Evolutionary conservation across 2,329 filamentous ascomycete genomes (phyloP).

Genomic region (Aureobasidium vineae): DNA sequence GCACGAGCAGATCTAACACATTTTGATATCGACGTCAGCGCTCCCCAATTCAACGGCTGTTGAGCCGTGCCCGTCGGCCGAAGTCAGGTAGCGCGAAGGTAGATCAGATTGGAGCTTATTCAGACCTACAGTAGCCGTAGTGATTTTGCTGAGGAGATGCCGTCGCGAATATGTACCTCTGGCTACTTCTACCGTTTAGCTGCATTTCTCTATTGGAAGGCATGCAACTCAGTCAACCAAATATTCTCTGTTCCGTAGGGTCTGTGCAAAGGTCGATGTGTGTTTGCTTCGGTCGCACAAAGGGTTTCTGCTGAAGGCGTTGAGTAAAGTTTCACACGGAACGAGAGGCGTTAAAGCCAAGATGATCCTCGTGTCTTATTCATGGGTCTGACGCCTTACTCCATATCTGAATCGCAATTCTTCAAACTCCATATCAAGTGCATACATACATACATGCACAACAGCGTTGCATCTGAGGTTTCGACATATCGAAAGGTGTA

Average conservation of each 20-base stretch:
- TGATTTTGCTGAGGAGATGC: neutral
- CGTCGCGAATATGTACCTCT: neutral
- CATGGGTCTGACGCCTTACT: neutral
- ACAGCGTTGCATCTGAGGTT: too few relatives aligned
- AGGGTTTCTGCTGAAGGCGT: neutral
- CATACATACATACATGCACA: neutral
- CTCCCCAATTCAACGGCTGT: constrained; percentile 23
- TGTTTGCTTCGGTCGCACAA: neutral
- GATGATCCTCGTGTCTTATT: constrained; percentile 18
- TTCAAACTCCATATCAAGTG: neutral
- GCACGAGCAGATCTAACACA: constrained; percentile 11
- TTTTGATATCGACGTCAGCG: constrained; percentile 27
- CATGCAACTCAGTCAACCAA: neutral
- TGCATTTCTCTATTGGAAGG: neutral
- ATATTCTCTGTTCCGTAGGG: neutral
- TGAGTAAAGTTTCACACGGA: constrained; percentile 8
- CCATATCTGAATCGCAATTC: neutral
- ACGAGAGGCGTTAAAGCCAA: constrained; percentile 5
- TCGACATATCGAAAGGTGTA: neutral
- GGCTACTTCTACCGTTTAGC: neutral
- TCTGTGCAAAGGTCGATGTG: neutral
- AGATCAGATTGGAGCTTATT: constrained; percentile 25
- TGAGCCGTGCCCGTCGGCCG: constrained; percentile 21
- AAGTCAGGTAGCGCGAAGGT: neutral
- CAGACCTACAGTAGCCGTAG: constrained; percentile 14